A percentile compares a stretch with the other conserved stretches of the same genome.
phyloP scores from a whole-genome alignment of 1,139 yeast genomes.

The Candida glucosophila region DNA sequence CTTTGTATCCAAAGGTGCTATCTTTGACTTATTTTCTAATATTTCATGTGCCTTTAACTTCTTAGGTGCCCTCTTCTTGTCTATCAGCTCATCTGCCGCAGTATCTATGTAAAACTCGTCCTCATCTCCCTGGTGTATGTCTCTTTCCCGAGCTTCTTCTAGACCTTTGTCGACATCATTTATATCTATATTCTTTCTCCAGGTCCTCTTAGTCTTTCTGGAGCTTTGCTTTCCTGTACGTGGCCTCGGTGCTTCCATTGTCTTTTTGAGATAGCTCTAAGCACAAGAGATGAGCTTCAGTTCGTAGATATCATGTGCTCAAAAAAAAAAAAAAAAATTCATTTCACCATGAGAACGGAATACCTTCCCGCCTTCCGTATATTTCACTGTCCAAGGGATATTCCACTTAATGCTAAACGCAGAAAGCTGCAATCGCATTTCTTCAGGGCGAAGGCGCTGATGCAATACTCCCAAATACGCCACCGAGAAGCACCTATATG shows the following conservation, averaged over 20 bases:
- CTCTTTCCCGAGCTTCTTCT: constrained; percentile 60
- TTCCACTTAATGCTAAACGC: too few relatives aligned
- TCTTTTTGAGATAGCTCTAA: too few relatives aligned
- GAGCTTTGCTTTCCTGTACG: constrained; percentile 46
- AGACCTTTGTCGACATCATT: constrained; percentile 67
- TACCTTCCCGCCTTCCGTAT: too few relatives aligned
- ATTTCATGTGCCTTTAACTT: constrained; percentile 68
- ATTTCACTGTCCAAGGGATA: too few relatives aligned
- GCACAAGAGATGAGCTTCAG: too few relatives aligned
- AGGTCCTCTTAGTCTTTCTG: constrained; percentile 86
- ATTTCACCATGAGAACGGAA: too few relatives aligned
- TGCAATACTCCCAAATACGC: too few relatives aligned
- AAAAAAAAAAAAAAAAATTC: too few relatives aligned
- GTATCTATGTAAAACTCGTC: constrained; percentile 68
- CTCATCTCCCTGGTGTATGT: constrained; percentile 57
- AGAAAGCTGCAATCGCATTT: too few relatives aligned
- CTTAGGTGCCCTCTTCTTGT: constrained; percentile 16
- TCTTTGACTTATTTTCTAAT: constrained; percentile 66
- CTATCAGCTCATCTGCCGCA: constrained; percentile 41
- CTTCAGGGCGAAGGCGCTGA: too few relatives aligned
- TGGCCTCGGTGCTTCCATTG: constrained; percentile 11
- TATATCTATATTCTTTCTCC: constrained; percentile 92
- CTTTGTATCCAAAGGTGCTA: constrained; percentile 48
- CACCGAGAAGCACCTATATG: too few relatives aligned
- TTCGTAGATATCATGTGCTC: too few relatives aligned